Evolutionary conservation across 2,329 filamentous ascomycete species (phyloP).

Genomic region (Pseudocercospora fuligena): DNA sequence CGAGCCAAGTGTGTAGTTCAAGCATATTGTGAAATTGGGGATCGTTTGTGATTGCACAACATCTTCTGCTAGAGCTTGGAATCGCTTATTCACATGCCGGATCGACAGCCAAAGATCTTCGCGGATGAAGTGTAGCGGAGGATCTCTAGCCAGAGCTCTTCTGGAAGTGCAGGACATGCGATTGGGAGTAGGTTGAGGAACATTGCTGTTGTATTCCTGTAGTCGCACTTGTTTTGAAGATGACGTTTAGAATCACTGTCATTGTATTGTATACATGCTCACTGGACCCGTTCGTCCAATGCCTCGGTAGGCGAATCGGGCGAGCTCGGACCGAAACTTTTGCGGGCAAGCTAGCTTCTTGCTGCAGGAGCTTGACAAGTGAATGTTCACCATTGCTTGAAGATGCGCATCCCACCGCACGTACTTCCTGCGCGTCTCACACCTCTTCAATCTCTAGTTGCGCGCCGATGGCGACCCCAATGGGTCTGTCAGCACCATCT

Average conservation of each 20-base stretch:
- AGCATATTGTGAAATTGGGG: constrained; percentile 26
- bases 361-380: background rate
- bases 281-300: background rate
- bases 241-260: background rate
- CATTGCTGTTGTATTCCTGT: background rate
- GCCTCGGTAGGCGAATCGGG: background rate
- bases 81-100: constrained; percentile 21
- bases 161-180: constrained; percentile 23
- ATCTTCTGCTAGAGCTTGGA: constrained; percentile 26
- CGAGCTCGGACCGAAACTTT: constrained; percentile 5
- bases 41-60: constrained; percentile 12
- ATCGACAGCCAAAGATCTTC: constrained; percentile 31
- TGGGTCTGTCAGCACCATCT: constrained; percentile 38
- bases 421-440: constrained; percentile 28
- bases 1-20: constrained; percentile 27
- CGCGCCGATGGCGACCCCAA: constrained; percentile 43
- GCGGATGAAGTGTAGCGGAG: constrained; percentile 21
- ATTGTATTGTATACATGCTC: background rate
- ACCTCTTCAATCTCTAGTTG: constrained; percentile 40
- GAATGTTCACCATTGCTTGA: background rate
- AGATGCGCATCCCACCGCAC: constrained; percentile 18
- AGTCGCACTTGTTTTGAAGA: background rate
- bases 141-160: constrained; percentile 35
- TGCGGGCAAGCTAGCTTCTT: background rate
- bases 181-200: constrained; percentile 3